A percentile compares a stretch with the other conserved stretches of the same genome.
These are phyloP conservation scores for Colletotrichum noveboracense DNA, from an alignment of 2,329 filamentous ascomycete species.

Conservation along the genomic window DNA sequence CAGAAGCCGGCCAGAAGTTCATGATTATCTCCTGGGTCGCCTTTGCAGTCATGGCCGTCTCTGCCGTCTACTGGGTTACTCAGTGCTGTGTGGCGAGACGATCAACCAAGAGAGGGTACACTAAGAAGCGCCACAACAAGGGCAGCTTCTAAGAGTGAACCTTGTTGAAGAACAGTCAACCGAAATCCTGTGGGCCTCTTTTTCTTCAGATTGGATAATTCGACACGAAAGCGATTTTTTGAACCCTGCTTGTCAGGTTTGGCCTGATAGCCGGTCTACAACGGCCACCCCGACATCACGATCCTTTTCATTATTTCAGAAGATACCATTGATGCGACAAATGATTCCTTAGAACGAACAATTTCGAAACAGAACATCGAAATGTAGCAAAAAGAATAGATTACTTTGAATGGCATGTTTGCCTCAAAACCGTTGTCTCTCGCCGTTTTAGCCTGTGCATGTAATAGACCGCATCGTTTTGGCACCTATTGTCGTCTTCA, in stretches of 20 bases:
- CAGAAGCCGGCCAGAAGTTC: slow-evolving; percentile 48
- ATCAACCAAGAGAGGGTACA: slow-evolving; percentile 26
- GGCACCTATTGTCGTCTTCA: not conserved
- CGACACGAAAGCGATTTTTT: not conserved
- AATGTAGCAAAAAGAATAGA: not conserved
- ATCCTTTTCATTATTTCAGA: not conserved
- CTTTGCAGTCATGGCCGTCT: slow-evolving; percentile 46
- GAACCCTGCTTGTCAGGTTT: not conserved
- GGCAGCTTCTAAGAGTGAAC: slow-evolving; percentile 25
- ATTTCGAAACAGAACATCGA: not conserved
- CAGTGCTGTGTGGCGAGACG: slow-evolving; percentile 35
- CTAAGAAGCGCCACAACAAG: slow-evolving; percentile 27
- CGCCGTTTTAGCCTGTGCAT: not conserved
- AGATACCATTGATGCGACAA: slow-evolving; percentile 13
- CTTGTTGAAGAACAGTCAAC: not conserved
- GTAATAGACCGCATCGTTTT: not conserved
- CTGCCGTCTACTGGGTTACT: slow-evolving; percentile 45
- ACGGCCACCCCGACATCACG: not conserved
- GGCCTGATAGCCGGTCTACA: not conserved
- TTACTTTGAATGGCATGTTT: not conserved
- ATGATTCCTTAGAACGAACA: not conserved
- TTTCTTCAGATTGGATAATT: not conserved
- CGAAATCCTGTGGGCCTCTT: not conserved
- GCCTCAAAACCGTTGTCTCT: not conserved
- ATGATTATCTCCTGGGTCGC: slow-evolving; percentile 52